Conservation (phyloP, 352 stramenopile species). For the Globisporangium apiculatum region DNA sequence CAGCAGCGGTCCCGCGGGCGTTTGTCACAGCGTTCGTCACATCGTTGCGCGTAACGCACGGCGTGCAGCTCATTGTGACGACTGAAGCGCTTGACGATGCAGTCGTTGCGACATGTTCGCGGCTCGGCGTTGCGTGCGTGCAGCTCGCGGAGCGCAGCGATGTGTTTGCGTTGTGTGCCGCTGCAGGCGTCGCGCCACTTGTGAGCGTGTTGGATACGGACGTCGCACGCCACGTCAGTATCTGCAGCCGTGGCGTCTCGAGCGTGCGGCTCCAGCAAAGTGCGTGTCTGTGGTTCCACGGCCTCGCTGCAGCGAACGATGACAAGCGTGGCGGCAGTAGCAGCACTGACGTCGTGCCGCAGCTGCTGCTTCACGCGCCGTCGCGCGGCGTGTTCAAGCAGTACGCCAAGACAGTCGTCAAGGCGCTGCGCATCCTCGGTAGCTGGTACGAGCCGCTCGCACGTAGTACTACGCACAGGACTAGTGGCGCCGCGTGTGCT, state of each 20-base stretch:
- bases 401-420: constrained; percentile 48
- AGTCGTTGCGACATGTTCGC: constrained; percentile 34
- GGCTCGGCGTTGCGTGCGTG: constrained; percentile 45
- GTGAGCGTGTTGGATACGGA: constrained; percentile 52
- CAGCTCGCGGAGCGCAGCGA: constrained; percentile 52
- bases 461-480: no score
- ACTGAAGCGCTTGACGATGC: constrained; percentile 36
- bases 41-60: constrained; percentile 11
- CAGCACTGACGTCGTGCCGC: constrained; percentile 20
- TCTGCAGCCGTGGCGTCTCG: constrained; percentile 20
- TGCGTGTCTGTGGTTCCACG: constrained; percentile 28
- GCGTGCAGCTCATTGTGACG: constrained; percentile 39
- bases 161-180: constrained; percentile 29
- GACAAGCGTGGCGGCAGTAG: not conserved
- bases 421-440: constrained; percentile 45
- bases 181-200: constrained; percentile 30
- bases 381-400: constrained; percentile 63
- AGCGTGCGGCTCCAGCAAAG: constrained; percentile 33
- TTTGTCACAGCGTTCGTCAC: constrained; percentile 27
- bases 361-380: constrained; percentile 46
- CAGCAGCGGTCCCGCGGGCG: constrained; percentile 13
- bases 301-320: constrained; percentile 9
- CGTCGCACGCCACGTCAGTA: constrained; percentile 23
- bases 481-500: not conserved
- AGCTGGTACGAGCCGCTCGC: constrained; percentile 24